Evolutionary conservation across 2,329 filamentous ascomycete species (phyloP).

Genomic region (Nemania serpens): DNA sequence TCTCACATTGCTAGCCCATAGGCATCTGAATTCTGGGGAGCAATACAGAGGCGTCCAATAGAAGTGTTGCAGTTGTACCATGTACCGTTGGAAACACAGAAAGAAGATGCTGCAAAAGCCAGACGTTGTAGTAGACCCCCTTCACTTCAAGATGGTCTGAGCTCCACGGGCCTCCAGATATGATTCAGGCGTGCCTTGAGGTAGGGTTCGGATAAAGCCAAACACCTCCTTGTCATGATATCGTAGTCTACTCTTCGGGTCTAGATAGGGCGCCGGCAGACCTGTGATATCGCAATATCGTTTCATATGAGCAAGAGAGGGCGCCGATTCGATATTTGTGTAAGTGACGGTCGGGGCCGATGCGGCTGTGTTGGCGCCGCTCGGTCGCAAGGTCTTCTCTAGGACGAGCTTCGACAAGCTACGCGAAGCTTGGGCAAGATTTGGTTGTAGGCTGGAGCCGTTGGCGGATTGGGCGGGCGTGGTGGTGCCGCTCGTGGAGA

Average conservation of each 20-base stretch:
- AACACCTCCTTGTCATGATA: constrained; percentile 96
- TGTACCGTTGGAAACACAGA: background rate
- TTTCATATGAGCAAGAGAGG: constrained; percentile 80
- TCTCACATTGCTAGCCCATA: background rate
- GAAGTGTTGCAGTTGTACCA: background rate
- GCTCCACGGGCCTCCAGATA: constrained; percentile 90
- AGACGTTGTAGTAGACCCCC: constrained; percentile 11
- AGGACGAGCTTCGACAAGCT: constrained; percentile 86
- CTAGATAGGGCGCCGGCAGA: constrained; percentile 85
- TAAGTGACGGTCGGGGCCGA: constrained; percentile 80
- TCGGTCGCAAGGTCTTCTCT: constrained; percentile 71
- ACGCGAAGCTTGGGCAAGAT: constrained; percentile 87
- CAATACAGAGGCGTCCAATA: background rate
- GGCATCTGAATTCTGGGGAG: background rate
- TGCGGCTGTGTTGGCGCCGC: constrained; percentile 42
- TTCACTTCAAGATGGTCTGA: constrained; percentile 89
- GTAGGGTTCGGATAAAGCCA: constrained; percentile 76
- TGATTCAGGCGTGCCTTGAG: constrained; percentile 81
- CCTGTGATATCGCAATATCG: constrained; percentile 97
- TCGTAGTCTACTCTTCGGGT: constrained; percentile 90
- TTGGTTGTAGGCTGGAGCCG: constrained; percentile 55
- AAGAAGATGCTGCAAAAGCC: background rate
- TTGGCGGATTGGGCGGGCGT: constrained; percentile 53
- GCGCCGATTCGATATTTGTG: constrained; percentile 94
- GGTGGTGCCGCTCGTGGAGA: constrained; percentile 62